Evolutionary conservation across 2,329 filamentous ascomycete genomes (phyloP), one percentile per base, ranked within the genome.

Genomic region (Hypoxylon sp.): DNA sequence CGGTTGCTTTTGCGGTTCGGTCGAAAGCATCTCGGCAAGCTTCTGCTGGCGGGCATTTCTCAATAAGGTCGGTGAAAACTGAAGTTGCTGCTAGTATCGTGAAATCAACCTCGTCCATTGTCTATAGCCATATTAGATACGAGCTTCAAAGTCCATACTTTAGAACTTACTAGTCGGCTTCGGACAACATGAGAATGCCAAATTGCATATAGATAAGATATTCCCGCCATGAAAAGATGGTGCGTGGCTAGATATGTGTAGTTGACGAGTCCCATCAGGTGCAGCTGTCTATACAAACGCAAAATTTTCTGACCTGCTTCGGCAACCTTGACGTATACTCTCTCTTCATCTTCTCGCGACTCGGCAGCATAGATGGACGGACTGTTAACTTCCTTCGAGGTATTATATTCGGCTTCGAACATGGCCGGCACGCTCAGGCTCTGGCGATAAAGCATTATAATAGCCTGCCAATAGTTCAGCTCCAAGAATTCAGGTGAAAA

Each of bases 231-330:
- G 80, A 98, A 98, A 5, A 98, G 84, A 78, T 98, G 94, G 76
- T 98, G 95, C 0, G 96, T 97, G 1, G 96, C 94, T 56, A 98
- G 82, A 78, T 96, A 98, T 0, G 95, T 98, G 76, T 97, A 97
- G 78, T 97, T 98, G 57, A 98, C 95, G 40, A 97, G 85, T 54
- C 93, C 91, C 61, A 93, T 88, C 8, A 94, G 85, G 78, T 98
- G 95, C 64, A 98, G 82, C 75, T 97, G 93, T 54, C 95, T 85
- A 78, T 98, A 98, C 33, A 97, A 85, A 65, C 94, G 91, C 75
- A 98, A 80, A 2, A 97, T 95, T 79, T 92, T 96, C 78, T 97
- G 94, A 0, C 95, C 95, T 30, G 95, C 95, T 79, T 97, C 94
- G 0, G 96, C 96, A 26, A 97, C 93, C 79, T 97, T 97, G 70